These are phyloP conservation scores for Trametes punicea DNA, from an alignment of 768 basidiomycete species.

Conservation along the genomic window DNA sequence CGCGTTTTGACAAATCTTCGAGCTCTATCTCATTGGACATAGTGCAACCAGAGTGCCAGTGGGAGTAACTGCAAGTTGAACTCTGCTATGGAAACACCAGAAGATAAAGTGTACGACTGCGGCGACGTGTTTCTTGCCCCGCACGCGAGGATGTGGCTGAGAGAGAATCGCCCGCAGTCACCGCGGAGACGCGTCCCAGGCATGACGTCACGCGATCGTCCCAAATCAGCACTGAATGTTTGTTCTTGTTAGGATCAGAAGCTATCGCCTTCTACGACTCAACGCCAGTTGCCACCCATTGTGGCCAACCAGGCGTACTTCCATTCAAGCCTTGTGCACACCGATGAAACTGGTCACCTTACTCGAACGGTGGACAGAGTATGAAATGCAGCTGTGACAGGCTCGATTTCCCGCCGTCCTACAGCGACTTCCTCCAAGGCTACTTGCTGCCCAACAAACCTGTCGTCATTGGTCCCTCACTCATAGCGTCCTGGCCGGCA, in stretches of 20 bases:
- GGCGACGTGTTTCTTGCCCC: background rate
- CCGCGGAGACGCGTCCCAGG: background rate
- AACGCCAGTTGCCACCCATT: background rate
- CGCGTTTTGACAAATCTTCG: constrained; percentile 32
- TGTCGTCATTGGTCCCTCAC: constrained; percentile 21
- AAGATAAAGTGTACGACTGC: background rate
- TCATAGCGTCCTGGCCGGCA: constrained; percentile 25
- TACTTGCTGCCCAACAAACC: constrained; percentile 27
- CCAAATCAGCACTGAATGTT: too few relatives aligned
- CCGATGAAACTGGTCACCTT: too few relatives aligned
- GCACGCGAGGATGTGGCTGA: background rate
- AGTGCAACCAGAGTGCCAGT: background rate
- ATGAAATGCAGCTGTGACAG: background rate
- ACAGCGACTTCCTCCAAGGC: constrained; percentile 21
- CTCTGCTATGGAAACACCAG: too few relatives aligned
- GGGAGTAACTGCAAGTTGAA: background rate
- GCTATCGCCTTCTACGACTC: constrained; percentile 11
- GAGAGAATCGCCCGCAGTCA: background rate
- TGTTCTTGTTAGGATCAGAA: constrained; percentile 12
- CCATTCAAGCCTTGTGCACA: too few relatives aligned
- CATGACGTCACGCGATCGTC: constrained; percentile 6
- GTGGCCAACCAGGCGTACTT: too few relatives aligned
- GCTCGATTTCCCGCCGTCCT: constrained; percentile 11
- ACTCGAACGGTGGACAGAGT: too few relatives aligned
- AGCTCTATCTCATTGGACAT: constrained; percentile 40